Evolutionary conservation across 2,329 filamentous ascomycete genomes (phyloP).

Genomic region (Sporothrix humicola): DNA sequence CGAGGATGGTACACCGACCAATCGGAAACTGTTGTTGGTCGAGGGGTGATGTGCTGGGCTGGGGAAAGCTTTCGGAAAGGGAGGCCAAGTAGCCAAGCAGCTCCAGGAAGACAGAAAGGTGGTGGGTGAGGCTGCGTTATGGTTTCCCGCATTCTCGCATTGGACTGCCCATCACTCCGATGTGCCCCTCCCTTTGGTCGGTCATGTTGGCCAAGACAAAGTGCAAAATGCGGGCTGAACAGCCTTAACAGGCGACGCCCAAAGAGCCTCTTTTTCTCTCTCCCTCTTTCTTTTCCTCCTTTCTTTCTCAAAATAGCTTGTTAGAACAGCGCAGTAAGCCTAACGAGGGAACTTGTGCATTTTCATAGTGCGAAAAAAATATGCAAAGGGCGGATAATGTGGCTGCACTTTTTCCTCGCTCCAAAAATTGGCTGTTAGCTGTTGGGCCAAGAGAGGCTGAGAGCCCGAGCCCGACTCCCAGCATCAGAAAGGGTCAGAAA

Average conservation of each 20-base stretch:
- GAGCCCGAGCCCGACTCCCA: not conserved
- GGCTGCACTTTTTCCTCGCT: not conserved
- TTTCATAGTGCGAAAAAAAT: no score
- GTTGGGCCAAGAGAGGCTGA: conserved; percentile 9
- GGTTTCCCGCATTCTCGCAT: not conserved
- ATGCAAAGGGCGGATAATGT: not conserved
- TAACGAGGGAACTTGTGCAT: not conserved
- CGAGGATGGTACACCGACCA: not conserved
- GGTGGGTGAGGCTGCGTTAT: conserved; percentile 24
- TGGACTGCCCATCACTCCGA: not conserved
- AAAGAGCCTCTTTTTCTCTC: not conserved
- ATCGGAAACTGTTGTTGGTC: conserved; percentile 1
- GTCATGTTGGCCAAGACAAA: not conserved
- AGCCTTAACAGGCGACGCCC: conserved; percentile 5
- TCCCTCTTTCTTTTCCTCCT: not conserved
- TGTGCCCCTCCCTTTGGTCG: not conserved
- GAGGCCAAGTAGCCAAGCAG: no score
- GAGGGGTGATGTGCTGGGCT: not conserved
- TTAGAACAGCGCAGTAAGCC: not conserved
- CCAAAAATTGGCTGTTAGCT: not conserved
- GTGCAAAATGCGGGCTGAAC: not conserved
- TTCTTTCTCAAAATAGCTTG: conserved; percentile 16
- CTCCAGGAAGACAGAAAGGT: not conserved
- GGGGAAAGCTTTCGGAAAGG: not conserved
- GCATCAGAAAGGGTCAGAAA: not conserved